Conservation (phyloP, 192 early-diverging fungal species). For the Coemansia sp. region DNA sequence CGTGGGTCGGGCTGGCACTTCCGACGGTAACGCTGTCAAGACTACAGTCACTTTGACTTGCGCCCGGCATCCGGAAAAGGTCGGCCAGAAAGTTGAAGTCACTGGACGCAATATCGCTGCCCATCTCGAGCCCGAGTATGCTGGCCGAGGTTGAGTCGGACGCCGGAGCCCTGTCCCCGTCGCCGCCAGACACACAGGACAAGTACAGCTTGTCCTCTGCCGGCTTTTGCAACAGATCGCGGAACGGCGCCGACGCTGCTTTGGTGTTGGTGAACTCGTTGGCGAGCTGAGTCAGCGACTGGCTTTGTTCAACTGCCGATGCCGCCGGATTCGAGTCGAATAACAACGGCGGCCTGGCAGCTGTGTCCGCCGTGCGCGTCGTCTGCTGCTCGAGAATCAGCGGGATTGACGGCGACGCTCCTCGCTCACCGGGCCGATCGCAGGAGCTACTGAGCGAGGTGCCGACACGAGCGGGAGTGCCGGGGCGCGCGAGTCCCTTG, state of each 20-base stretch:
- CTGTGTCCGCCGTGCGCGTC: not conserved
- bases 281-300: not conserved
- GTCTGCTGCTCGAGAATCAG: conserved; percentile 29
- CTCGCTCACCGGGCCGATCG: conserved; percentile 9
- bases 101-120: not conserved
- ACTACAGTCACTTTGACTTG: not conserved
- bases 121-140: conserved; percentile 1
- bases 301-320: not conserved
- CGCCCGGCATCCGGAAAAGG: conserved; percentile 16
- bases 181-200: not conserved
- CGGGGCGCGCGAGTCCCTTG: not conserved
- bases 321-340: not conserved
- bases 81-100: conserved; percentile 28
- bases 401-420: conserved; percentile 33
- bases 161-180: too few species aligned
- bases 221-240: conserved; percentile 9
- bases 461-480: not conserved
- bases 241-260: conserved; percentile 4
- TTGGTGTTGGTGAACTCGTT: not conserved
- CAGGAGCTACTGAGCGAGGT: conserved; percentile 13
- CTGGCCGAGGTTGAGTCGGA: not conserved
- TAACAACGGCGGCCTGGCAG: not conserved
- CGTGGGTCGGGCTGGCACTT: not conserved
- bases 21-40: not conserved
- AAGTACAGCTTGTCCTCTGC: not conserved